Evolutionary conservation across 2,329 filamentous ascomycete genomes (phyloP), one percentile per base, ranked within the genome.

Genomic region (Nemania sp.): DNA sequence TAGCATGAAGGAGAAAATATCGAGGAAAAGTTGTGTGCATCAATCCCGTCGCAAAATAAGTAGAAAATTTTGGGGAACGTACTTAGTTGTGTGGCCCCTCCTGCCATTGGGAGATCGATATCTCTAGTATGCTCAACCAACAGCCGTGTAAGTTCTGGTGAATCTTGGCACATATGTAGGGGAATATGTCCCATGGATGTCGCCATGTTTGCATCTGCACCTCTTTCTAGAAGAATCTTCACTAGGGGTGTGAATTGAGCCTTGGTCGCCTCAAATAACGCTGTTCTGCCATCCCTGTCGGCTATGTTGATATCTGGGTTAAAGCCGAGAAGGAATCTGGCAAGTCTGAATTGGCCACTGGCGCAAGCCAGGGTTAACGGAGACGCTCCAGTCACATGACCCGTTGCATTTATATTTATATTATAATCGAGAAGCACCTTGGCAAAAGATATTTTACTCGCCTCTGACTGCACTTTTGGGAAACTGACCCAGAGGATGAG

Each of bases 341-440:
- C 53, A 15, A 62, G 26, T n/a, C 26, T n/a, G 13, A 43, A 32
- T 13, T 35, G 51, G 4, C 10, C 1, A 24, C 32, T 35, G 26
- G 35, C 38, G 38, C 51, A 55, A 35, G 59, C 59, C 24, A 11
- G 20, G 15, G 13, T 5, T 8, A 62, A 38, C n/a, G 27, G 11
- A 7, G 51, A n/a, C 35, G 11, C 3, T 41, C 35, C 35, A 11
- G 7, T 13, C 11, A 41, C 13, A 3, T 41, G 3, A 41, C 13
- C 3, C 15, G 35, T 41, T 41, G 35, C 35, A 41, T 62, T 62
- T 45, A 62, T 54, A 35, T 62, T 49, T n/a, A 55, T 24, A 1
- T 54, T 45, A 8, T 62, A n/a, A 6, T 62, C 59, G 20, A 62
- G 51, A 20, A 62, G 59, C 22, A 62, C 26, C 20, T 62, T 62